These are phyloP conservation scores for Trichoderma guizhouense DNA, from an alignment of 2,329 filamentous ascomycete genomes.

Conservation along the genomic window DNA sequence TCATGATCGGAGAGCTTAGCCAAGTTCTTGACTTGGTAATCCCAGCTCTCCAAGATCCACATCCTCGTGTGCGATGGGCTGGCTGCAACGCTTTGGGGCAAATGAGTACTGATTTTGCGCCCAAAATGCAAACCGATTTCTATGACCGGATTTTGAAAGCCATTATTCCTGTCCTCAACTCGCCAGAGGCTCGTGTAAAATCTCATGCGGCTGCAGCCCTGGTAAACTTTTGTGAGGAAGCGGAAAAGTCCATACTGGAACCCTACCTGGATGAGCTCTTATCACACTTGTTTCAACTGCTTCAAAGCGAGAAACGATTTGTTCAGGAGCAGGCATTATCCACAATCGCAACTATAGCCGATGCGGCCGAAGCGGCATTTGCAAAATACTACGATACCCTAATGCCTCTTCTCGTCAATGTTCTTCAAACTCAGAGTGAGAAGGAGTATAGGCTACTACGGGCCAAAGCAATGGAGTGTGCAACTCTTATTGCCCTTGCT, in stretches of 20 bases:
- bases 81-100: slow-evolving; percentile 98
- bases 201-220: slow-evolving; percentile 96
- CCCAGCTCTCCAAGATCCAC: slow-evolving; percentile 81
- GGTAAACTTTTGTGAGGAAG: slow-evolving; percentile 98
- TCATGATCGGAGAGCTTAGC: slow-evolving; percentile 92
- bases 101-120: slow-evolving; percentile 99
- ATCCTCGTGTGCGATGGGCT: slow-evolving; percentile 93
- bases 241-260: slow-evolving; percentile 85
- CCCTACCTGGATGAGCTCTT: slow-evolving; percentile 90
- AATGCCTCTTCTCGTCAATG: slow-evolving; percentile 91
- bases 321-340: slow-evolving; percentile 97
- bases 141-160: slow-evolving; percentile 82
- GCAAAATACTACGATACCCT: slow-evolving; percentile 92
- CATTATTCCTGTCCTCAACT: slow-evolving; percentile 88
- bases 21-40: slow-evolving; percentile 95
- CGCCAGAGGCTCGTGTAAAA: slow-evolving; percentile 88
- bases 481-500: slow-evolving; percentile 89
- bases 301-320: slow-evolving; percentile 90
- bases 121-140: slow-evolving; percentile 96
- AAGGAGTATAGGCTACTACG: slow-evolving; percentile 89
- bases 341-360: slow-evolving; percentile 97
- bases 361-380: slow-evolving; percentile 93
- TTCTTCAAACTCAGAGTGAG: slow-evolving; percentile 83
- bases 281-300: slow-evolving; percentile 77
- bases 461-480: slow-evolving; percentile 98